Base-by-base conservation (phyloP, 2,329 filamentous ascomycete genomes). In the Boeremia lycopersici region DNA sequence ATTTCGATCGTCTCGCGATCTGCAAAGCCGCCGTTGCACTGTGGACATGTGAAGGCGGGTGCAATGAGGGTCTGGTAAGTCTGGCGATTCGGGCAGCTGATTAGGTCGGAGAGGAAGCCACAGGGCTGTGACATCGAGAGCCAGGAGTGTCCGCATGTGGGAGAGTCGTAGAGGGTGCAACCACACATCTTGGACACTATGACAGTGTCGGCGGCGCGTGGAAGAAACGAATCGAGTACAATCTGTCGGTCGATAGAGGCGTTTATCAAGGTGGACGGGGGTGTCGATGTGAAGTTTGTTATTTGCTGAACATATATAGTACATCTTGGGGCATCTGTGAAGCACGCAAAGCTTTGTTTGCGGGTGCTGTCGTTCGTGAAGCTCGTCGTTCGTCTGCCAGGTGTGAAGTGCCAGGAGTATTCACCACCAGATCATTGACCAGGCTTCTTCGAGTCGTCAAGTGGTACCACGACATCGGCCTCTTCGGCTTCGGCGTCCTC, bases 141-240 rank as follows among this genome's bases (percentile, higher is more conserved):
- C 80, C 81, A 84, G 26, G 75, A 70, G 58, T 83, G 81, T 7
- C 67, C 64, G 65, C 82, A 84, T 44, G 70, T 74, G 6, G 70
- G 67, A 0, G 79, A 81, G 61, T 76, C 74, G 70, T 76, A 80
- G 44, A 75, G 71, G 13, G 74, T 73, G 29, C 76, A 77, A 26
- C 70, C 69, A 65, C 81, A 84, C 81, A 84, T 84, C 9, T 41
- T 60, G 48, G 12, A 26, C 11, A 15, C 31, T 13, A 6, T 17
- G 12, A 11, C 23, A 19, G 0, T 23, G 15, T 26, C 11, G n/a
- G 30, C 13, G 13, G 7, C 17, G 8, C 11, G 29, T 28, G n/a
- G 13, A 26, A 25, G 4, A 7, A 12, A 15, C n/a, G 8, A 23
- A 23, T 30, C 33, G 25, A 9, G 38, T 11, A 13, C 38, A n/a